These are phyloP conservation scores for Candida neerlandica DNA, from an alignment of 1,139 yeast genomes.

Conservation along the genomic window DNA sequence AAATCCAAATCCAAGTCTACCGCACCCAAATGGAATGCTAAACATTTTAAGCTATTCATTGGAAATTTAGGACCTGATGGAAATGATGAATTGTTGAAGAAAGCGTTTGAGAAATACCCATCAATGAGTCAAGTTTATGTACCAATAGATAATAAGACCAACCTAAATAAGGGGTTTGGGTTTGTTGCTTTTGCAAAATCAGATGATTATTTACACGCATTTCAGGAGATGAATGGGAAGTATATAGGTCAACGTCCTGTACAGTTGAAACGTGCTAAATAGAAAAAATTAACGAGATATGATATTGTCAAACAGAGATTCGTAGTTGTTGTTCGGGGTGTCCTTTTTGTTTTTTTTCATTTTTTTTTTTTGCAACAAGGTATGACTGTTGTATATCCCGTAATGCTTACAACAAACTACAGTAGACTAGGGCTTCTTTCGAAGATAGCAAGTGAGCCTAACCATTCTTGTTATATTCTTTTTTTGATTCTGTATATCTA, in stretches of 20 bases:
- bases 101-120: constrained; percentile 53
- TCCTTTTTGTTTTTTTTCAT: no score
- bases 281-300: constrained; percentile 17
- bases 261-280: constrained; percentile 66
- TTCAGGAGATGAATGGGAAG: constrained; percentile 75
- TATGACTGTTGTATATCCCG: neutral
- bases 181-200: constrained; percentile 66
- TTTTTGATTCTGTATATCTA: no score
- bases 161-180: constrained; percentile 65
- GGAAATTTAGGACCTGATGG: constrained; percentile 77
- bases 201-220: constrained; percentile 68
- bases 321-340: no score
- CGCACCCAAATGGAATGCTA: constrained; percentile 61
- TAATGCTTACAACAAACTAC: neutral
- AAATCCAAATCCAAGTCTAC: constrained; percentile 32
- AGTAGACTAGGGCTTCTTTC: no score
- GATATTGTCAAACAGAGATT: neutral
- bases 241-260: constrained; percentile 77
- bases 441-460: no score
- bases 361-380: constrained; percentile 4
- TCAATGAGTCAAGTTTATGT: constrained; percentile 59
- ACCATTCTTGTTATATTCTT: no score
- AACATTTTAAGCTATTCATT: constrained; percentile 72
- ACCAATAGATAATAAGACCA: constrained; percentile 47
- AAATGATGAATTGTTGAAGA: constrained; percentile 52